Evolutionary conservation across 306 rosid species (phyloP).

Genomic region (Quercus engelmannii): DNA sequence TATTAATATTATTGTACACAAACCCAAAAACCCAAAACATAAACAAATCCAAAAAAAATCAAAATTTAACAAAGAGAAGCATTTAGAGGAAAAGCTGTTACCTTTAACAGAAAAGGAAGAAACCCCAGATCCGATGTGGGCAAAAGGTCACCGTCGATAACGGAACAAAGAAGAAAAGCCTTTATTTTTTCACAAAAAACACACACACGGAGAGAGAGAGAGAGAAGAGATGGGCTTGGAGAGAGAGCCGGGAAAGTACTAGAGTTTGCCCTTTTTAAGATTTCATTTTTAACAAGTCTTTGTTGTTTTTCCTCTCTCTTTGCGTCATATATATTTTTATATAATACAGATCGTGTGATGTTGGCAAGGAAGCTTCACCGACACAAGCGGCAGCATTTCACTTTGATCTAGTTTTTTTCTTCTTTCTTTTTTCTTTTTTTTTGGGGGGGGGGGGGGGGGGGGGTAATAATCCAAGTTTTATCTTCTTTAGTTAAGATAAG

Average conservation of each 20-base stretch:
- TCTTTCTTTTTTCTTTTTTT: too few relatives aligned
- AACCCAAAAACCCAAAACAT: slow-evolving; percentile 17
- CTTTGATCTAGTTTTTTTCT: too few relatives aligned
- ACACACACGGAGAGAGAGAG: slow-evolving; percentile 9
- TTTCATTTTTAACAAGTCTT: not conserved
- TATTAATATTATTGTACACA: not conserved
- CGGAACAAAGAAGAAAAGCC: not conserved
- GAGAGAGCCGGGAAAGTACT: slow-evolving; percentile 33
- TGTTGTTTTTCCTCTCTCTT: not conserved
- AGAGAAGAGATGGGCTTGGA: slow-evolving; percentile 21
- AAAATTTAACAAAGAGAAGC: not conserved
- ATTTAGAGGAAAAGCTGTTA: slow-evolving; percentile 13
- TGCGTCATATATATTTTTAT: not conserved
- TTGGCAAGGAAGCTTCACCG: not conserved
- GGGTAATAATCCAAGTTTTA: too few relatives aligned
- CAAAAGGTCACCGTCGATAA: slow-evolving; percentile 22
- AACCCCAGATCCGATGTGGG: slow-evolving; percentile 68
- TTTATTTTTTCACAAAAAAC: too few relatives aligned
- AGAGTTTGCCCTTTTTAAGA: not conserved
- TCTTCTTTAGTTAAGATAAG: too few relatives aligned
- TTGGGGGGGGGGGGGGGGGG: too few relatives aligned
- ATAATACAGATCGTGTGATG: slow-evolving; percentile 9
- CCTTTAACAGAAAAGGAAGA: slow-evolving; percentile 45
- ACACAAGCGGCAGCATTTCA: not conserved
- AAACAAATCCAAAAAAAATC: not conserved